Evolutionary conservation across 768 basidiomycete genomes (phyloP), one percentile per base, ranked within the genome.

Genomic region (Pilatotrama ljubarskyi): DNA sequence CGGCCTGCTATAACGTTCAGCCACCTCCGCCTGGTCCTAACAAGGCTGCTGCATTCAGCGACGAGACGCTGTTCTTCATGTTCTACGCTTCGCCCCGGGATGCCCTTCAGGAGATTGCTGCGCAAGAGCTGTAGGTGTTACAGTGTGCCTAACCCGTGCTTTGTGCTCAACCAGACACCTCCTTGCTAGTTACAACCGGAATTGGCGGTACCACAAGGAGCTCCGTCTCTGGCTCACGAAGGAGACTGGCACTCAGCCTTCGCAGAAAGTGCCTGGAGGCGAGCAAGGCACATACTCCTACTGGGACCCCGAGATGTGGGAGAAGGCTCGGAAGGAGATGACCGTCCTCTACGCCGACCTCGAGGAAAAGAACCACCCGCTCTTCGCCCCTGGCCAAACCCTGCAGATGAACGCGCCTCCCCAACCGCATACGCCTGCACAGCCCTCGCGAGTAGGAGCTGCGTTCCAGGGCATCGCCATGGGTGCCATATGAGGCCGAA

Each of bases 11-110:
- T 62, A 94, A 88, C 73, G 95, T 97, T 48, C 88, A 91, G 66
- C 87, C 95, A 35, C 87, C 89, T 37, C 86, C 93, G 46, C 90
- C 91, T 37, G 90, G 90, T 4, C 88, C 90, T 52, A 79, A 71
- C 63, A 95, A 94, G 76, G 90, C 87, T 17, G 81, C 83, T 1
- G 84, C 87, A 50, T 96, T 98, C 76, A 90, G 89, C 73, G 95
- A 98, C 73, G 95, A 98, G 75, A 97, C 95, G 15, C 77, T 98
- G 25, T 97, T 98, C 76, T 96, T 93, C 82, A 95, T 96, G 85
- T 98, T 98, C 81, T 98, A 98, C 77, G 87, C 93, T 57, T 88
- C 86, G 74, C 93, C 95, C 58, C 80, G 91, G 69, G 95, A 98
- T 76, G 87, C 89, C 40, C 78, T 96, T 55, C 95, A 98, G 74